Evolutionary conservation across 768 basidiomycete genomes (phyloP).

Genomic region (Hygrophorus pudorinus): DNA sequence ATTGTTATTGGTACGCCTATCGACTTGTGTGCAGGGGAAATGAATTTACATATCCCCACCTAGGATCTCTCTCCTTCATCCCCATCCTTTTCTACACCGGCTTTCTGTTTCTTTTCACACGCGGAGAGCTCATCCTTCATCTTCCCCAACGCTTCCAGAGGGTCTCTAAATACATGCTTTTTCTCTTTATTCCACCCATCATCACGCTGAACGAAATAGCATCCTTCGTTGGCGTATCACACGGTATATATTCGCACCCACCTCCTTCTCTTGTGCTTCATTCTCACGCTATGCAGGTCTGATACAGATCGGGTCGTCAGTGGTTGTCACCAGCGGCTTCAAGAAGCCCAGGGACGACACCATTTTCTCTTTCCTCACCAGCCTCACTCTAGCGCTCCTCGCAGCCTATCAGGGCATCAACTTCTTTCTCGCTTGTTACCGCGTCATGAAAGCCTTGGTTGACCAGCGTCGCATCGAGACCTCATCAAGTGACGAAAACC

Average conservation of each 20-base stretch:
- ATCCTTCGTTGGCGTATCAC: conserved; percentile 52
- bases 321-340: conserved; percentile 33
- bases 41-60: conserved; percentile 2
- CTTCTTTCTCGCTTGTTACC: conserved; percentile 51
- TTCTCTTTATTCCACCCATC: conserved; percentile 46
- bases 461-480: conserved; percentile 44
- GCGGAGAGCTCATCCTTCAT: conserved; percentile 36
- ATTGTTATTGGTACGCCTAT: conserved; percentile 50
- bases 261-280: not conserved
- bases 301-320: not conserved
- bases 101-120: conserved; percentile 52
- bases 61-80: conserved; percentile 49
- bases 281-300: conserved; percentile 7
- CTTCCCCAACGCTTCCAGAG: conserved; percentile 42
- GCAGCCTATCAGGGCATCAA: conserved; percentile 45
- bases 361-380: conserved; percentile 49
- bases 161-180: conserved; percentile 33
- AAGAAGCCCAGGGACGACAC: conserved; percentile 20
- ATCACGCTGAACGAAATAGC: conserved; percentile 47
- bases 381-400: conserved; percentile 49
- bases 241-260: conserved; percentile 32
- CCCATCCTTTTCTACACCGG: conserved; percentile 55
- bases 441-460: conserved; percentile 39
- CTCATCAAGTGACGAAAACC: conserved; percentile 28
- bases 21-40: too few relatives aligned